Conservation (phyloP, 139 green algal species). For the Picochlorum sp. region DNA sequence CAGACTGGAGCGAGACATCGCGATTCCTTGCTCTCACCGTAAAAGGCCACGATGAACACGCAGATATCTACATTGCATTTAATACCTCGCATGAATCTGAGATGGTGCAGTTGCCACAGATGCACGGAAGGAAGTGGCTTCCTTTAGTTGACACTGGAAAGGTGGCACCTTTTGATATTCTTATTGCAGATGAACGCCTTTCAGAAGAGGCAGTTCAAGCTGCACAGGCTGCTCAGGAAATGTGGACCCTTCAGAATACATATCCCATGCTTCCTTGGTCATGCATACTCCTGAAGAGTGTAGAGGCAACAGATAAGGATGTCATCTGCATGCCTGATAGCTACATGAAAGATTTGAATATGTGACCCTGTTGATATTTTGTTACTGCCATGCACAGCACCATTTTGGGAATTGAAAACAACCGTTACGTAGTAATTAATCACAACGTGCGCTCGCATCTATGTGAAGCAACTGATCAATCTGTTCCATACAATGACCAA, state of each 20-base stretch:
- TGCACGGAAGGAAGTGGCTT: constrained; percentile 51
- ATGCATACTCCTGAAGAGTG: constrained; percentile 48
- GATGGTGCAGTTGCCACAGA: constrained; percentile 49
- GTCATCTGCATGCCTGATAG: too few species aligned
- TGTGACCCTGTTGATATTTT: too few species aligned
- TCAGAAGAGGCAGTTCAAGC: constrained; percentile 22
- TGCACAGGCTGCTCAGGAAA: constrained; percentile 23
- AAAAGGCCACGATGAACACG: constrained; percentile 12
- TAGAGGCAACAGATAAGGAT: too few species aligned
- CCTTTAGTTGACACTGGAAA: constrained; percentile 68
- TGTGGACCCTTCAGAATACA: constrained; percentile 60
- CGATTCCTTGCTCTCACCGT: constrained; percentile 81
- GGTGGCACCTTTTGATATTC: constrained; percentile 67
- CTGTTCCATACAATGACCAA: too few species aligned
- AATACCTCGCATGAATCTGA: constrained; percentile 40
- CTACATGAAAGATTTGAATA: too few species aligned
- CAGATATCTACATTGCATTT: constrained; percentile 63
- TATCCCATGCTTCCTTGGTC: constrained; percentile 74
- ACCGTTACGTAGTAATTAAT: too few species aligned
- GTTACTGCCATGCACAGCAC: too few species aligned
- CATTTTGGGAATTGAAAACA: too few species aligned
- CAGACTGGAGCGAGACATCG: constrained; percentile 82
- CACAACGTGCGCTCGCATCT: too few species aligned
- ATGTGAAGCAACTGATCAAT: too few species aligned
- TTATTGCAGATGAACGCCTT: constrained; percentile 54